Evolutionary conservation across 352 stramenopile genomes (phyloP).

Genomic region (Saprolegnia diclina): DNA sequence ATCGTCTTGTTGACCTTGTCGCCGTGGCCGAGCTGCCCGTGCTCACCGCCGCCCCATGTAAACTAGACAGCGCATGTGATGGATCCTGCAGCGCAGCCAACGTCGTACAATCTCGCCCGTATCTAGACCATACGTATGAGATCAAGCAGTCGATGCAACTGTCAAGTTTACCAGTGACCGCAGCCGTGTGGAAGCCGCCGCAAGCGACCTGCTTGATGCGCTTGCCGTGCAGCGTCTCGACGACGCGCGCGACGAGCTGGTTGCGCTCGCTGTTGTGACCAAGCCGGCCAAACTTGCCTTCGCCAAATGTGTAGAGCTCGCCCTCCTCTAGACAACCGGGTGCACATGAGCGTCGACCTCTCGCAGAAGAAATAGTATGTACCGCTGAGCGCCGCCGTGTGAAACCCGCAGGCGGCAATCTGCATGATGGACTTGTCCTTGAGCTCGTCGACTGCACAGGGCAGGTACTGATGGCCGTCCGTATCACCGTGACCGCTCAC

Average conservation of each 20-base stretch:
- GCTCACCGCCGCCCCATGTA: slow-evolving; percentile 86
- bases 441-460: slow-evolving; percentile 85
- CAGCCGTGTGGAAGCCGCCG: slow-evolving; percentile 82
- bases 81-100: background rate
- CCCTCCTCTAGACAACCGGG: slow-evolving; percentile 47
- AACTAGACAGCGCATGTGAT: slow-evolving; percentile 31
- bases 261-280: slow-evolving; percentile 82
- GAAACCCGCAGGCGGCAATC: slow-evolving; percentile 84
- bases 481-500: slow-evolving; percentile 92
- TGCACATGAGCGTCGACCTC: background rate
- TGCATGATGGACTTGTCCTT: slow-evolving; percentile 82
- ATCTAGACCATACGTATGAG: slow-evolving; percentile 31
- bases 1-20: slow-evolving; percentile 95
- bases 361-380: background rate
- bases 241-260: slow-evolving; percentile 62
- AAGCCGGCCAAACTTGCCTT: slow-evolving; percentile 87
- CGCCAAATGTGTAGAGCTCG: slow-evolving; percentile 91
- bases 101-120: slow-evolving; percentile 53
- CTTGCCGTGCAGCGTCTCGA: slow-evolving; percentile 64
- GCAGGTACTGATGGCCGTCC: slow-evolving; percentile 93
- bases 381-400: slow-evolving; percentile 74
- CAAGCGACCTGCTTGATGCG: slow-evolving; percentile 84
- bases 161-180: slow-evolving; percentile 41
- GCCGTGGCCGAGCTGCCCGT: slow-evolving; percentile 94
- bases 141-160: background rate